Evolutionary conservation across 1,284 basidiomycete species (phyloP).

Genomic region (Cryptococcus depauperatus): DNA sequence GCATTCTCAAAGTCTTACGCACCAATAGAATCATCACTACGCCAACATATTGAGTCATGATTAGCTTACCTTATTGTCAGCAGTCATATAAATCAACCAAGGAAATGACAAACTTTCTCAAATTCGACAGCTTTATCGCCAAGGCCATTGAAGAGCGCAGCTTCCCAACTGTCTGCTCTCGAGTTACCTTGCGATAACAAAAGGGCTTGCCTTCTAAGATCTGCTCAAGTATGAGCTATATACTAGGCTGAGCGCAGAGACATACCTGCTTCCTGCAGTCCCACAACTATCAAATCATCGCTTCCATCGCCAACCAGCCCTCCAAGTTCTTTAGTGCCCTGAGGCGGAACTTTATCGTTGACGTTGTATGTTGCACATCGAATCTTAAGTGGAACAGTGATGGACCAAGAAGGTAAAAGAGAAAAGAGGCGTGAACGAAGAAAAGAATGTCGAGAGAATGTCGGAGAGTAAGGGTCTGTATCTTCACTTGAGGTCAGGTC

Average conservation of each 20-base stretch:
- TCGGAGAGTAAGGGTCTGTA: constrained; percentile 27
- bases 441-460: constrained; percentile 27
- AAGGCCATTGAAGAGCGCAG: constrained; percentile 48
- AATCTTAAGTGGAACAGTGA: constrained; percentile 17
- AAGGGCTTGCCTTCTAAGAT: constrained; percentile 33
- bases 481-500: too few species aligned
- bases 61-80: constrained; percentile 18
- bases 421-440: constrained; percentile 30
- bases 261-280: constrained; percentile 39
- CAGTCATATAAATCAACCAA: not conserved
- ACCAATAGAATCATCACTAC: constrained; percentile 52
- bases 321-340: constrained; percentile 27
- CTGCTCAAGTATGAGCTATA: constrained; percentile 7
- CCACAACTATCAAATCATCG: constrained; percentile 39
- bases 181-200: constrained; percentile 34
- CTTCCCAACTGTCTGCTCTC: constrained; percentile 52
- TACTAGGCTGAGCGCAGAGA: not conserved
- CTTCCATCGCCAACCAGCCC: constrained; percentile 27
- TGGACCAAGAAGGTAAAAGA: constrained; percentile 27
- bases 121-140: constrained; percentile 42
- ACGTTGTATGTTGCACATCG: constrained; percentile 41
- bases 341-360: constrained; percentile 36
- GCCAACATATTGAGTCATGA: constrained; percentile 36
- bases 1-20: constrained; percentile 37
- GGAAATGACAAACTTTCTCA: constrained; percentile 21